Conservation (phyloP, 345 rosid genomes). For the Erodium maritimum region DNA sequence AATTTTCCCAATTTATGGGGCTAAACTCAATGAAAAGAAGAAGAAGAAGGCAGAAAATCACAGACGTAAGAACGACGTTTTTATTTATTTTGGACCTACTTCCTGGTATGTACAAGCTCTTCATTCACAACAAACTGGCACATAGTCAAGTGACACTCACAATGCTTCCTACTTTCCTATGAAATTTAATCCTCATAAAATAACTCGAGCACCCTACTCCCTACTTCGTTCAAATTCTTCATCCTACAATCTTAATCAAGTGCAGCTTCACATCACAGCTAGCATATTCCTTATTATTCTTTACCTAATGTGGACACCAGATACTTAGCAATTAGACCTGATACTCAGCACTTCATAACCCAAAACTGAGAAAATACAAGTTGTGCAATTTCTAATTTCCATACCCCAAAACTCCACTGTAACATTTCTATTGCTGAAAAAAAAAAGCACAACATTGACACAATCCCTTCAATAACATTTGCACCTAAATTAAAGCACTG, state of each 20-base stretch:
- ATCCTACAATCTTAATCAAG: neutral
- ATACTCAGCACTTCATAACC: no score
- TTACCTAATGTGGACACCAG: no score
- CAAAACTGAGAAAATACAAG: neutral
- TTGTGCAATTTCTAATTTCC: neutral
- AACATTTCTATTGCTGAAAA: neutral
- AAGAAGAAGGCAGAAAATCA: no score
- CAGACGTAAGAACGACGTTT: no score
- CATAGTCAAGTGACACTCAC: neutral
- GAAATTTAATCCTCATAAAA: neutral
- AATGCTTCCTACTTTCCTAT: neutral
- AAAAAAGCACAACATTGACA: neutral
- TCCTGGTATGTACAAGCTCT: neutral
- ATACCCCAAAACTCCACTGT: neutral
- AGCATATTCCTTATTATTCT: neutral
- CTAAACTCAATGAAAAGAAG: no score
- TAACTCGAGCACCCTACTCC: no score
- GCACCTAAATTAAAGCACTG: neutral
- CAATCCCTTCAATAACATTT: neutral
- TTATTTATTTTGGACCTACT: no score
- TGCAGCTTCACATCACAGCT: neutral
- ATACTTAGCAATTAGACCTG: no score
- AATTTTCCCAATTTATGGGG: neutral
- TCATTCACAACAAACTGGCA: neutral
- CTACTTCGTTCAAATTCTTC: neutral